Conservation (phyloP, 2,329 filamentous ascomycete species). For the Penicillium sp. region DNA sequence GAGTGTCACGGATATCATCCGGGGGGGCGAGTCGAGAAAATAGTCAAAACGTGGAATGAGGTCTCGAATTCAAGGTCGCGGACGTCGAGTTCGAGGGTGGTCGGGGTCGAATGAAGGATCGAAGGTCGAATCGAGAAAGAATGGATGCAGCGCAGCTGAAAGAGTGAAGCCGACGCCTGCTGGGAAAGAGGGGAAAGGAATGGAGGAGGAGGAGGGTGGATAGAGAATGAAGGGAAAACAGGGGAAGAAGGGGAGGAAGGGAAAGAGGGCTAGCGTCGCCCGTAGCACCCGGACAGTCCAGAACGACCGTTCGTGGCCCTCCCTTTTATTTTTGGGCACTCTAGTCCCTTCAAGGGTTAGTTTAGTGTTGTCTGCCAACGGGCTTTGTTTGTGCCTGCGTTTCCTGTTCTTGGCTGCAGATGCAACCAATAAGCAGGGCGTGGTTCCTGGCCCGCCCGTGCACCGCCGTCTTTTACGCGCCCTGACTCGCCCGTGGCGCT, state of each 20-base stretch:
- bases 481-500: constrained; percentile 3
- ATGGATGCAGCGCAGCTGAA: constrained; percentile 59
- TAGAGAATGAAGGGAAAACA: constrained; percentile 27
- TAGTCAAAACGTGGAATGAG: constrained; percentile 9
- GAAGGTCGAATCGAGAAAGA: constrained; percentile 37
- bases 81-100: constrained; percentile 10
- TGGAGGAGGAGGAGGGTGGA: constrained; percentile 17
- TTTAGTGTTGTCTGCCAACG: constrained; percentile 30
- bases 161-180: constrained; percentile 62
- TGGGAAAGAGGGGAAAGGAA: constrained; percentile 28
- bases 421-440: constrained; percentile 5
- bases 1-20: constrained; percentile 19
- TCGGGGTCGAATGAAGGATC: constrained; percentile 6
- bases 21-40: constrained; percentile 5
- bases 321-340: constrained; percentile 16
- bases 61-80: constrained; percentile 9
- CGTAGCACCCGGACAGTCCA: constrained; percentile 1
- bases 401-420: constrained; percentile 41
- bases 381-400: constrained; percentile 50
- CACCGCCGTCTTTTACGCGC: neutral
- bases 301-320: neutral
- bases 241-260: constrained; percentile 18
- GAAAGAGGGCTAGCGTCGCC: constrained; percentile 20
- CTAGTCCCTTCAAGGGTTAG: constrained; percentile 35
- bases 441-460: constrained; percentile 12